Evolutionary conservation across 306 rosid genomes (phyloP), one percentile per base, ranked within the genome.

Genomic region (Delonix regia): DNA sequence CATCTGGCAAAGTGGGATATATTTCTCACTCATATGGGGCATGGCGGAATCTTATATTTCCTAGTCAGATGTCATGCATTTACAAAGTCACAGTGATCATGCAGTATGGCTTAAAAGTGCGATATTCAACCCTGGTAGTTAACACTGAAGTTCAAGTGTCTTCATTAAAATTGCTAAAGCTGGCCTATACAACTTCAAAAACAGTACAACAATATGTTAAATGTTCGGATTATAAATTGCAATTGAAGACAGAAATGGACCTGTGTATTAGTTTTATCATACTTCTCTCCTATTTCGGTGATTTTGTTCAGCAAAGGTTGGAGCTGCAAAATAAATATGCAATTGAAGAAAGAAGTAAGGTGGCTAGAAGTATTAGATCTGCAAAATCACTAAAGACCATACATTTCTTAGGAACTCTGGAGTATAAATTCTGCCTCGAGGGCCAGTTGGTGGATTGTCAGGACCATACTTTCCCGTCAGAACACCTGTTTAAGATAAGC

Each of bases 381-480:
- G 70, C 18, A 74, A 56, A 52, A 33, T 44, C 34, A 34, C 61
- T 21, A 69, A 39, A 61, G 57, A 34, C 21, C 49, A 30, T 81
- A 91, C 99, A 86, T 47, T 91, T 11, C 85, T 84, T 49, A 95
- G 81, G 70, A 88, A 91, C 11, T 93, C 93, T 2, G 90, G 91
- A 60, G 97, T 93, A 80, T 91, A 95, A 69, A 95, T 90, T 82
- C 79, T 78, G 5, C 96, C 69, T 74, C 96, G 89, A 69, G 99
- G 99, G 48, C 99, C 97, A 6, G 77, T 75, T 55, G 99, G 99
- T 16, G 93, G 94, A 63, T 91, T 92, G 60, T 74, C 86, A 10
- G 97, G 93, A 60, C 88, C 85, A 77, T 95, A 92, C 88, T 95
- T 95, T 66, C 99, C 99, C 0, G 97, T 88, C 6, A 95, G 91